phyloP scores from a whole-genome alignment of 228 moss, liverwort and hornwort species.

The Sphagnum fallax region DNA sequence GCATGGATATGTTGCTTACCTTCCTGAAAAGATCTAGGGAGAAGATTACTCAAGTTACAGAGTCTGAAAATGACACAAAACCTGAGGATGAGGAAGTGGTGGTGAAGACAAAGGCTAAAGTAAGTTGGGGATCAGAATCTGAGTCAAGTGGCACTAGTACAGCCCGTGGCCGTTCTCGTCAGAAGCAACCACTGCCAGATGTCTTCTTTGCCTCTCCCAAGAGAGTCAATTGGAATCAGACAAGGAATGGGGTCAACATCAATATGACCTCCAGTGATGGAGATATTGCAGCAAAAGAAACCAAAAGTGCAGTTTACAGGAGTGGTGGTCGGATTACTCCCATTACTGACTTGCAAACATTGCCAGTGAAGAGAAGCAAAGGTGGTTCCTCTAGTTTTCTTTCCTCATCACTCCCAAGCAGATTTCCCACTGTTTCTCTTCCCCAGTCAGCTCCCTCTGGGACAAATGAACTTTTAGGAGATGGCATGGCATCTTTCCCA shows the following conservation, averaged over 20 bases:
- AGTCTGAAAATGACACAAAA: conserved; percentile 2
- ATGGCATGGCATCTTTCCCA: conserved; percentile 1
- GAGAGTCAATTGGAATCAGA: conserved; percentile 31
- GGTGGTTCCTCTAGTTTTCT: conserved; percentile 6
- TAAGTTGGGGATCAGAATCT: not conserved
- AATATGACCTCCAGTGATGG: conserved; percentile 28
- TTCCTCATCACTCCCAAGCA: conserved; percentile 22
- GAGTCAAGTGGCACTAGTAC: conserved; percentile 11
- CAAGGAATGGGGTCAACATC: conserved; percentile 19
- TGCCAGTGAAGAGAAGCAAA: conserved; percentile 21
- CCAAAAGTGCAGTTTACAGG: conserved; percentile 19
- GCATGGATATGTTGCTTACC: conserved; percentile 36
- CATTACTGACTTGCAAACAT: conserved; percentile 12
- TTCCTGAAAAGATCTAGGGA: conserved; percentile 25
- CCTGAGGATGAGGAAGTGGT: conserved; percentile 17
- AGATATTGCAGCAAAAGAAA: conserved; percentile 21
- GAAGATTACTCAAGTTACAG: conserved; percentile 9
- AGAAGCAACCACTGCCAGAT: conserved; percentile 18
- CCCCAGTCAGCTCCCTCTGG: conserved; percentile 8
- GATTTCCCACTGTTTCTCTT: conserved; percentile 10
- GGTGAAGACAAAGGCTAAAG: conserved; percentile 22
- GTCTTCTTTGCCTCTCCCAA: conserved; percentile 34
- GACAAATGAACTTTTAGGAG: not conserved
- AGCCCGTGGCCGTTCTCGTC: conserved; percentile 18
- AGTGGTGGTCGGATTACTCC: conserved; percentile 19